Evolutionary conservation across 2,329 filamentous ascomycete genomes (phyloP), one percentile per base, ranked within the genome.

Genomic region (Ceratocystis harringtonii): DNA sequence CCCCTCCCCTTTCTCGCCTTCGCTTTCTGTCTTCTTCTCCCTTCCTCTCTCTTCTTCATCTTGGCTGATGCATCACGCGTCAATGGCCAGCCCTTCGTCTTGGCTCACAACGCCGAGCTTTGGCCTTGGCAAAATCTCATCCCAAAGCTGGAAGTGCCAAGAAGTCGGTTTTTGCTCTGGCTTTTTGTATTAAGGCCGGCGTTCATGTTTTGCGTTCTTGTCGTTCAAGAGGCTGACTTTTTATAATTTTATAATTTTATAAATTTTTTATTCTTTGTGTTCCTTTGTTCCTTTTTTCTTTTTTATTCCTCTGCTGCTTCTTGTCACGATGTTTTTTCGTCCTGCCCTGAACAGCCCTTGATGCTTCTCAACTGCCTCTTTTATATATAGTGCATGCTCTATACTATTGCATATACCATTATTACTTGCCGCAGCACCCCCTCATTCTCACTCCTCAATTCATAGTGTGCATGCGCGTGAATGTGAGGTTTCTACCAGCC

Each of bases 31-130:
- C 15, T 36, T 17, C 22, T 4, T 62, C 25, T 32, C 45, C 60
- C 30, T 25, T 57, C 52, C 43, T 61, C 48, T 32, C 32, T 43
- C 48, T n/a, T 25, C 64, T 62, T 48, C 41, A n/a, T 36, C 30
- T 65, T 32, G 60, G 61, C 65, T 66, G 52, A 41, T 66, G 61
- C 52, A 61, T 66, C 65, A 66, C 65, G 61, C 65, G 61, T 66
- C 41, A 19, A 58, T 15, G 43, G 50, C 61, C 30, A 60, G 61
- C 36, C 65, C 43, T 62, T 62, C 63, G 32, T 66, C 65, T 66
- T 66, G 65, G 65, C 65, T 61, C 65, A 45, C 60, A 66, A 66
- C 65, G 65, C 65, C 65, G 65, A 66, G 61, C 65, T 63, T 61
- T 57, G 61, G 65, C 60, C 65, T 66, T 66, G 65, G 65, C 65